A percentile compares a stretch with the other conserved stretches of the same genome.
phyloP scores from a whole-genome alignment of 441 rosid genomes.

The Melastoma candidum region DNA sequence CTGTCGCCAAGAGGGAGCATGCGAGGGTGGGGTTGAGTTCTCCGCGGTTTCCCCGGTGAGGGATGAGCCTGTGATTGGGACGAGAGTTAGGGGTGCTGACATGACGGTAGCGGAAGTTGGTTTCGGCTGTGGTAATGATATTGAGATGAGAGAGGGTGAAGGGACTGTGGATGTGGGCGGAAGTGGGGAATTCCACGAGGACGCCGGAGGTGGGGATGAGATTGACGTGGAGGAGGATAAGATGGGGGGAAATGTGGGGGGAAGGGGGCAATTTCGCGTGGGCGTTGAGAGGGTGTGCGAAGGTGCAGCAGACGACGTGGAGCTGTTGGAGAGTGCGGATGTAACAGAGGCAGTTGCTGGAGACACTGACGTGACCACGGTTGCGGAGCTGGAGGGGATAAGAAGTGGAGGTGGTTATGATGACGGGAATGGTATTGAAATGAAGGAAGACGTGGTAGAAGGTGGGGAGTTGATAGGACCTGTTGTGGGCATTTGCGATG shows the following conservation, averaged over 20 bases:
- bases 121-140: no score
- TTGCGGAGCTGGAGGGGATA: background rate
- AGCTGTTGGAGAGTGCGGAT: background rate
- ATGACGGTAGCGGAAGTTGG: no score
- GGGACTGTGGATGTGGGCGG: conserved; percentile 9
- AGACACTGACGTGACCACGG: background rate
- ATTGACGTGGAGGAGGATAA: conserved; percentile 12
- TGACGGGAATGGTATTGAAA: background rate
- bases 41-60: conserved; percentile 7
- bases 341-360: background rate
- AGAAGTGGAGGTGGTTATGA: background rate
- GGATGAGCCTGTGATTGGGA: background rate
- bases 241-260: conserved; percentile 10
- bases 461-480: background rate
- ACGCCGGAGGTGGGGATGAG: conserved; percentile 13
- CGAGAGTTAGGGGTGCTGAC: no score
- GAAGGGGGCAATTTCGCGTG: background rate
- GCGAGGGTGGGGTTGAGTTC: conserved; percentile 12
- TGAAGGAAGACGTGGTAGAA: background rate
- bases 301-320: background rate
- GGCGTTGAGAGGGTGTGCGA: background rate
- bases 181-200: conserved; percentile 5
- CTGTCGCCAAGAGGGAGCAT: conserved; percentile 7
- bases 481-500: conserved; percentile 3
- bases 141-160: no score